Evolutionary conservation across 352 stramenopile genomes (phyloP).

Genomic region (Globisporangium lucens): DNA sequence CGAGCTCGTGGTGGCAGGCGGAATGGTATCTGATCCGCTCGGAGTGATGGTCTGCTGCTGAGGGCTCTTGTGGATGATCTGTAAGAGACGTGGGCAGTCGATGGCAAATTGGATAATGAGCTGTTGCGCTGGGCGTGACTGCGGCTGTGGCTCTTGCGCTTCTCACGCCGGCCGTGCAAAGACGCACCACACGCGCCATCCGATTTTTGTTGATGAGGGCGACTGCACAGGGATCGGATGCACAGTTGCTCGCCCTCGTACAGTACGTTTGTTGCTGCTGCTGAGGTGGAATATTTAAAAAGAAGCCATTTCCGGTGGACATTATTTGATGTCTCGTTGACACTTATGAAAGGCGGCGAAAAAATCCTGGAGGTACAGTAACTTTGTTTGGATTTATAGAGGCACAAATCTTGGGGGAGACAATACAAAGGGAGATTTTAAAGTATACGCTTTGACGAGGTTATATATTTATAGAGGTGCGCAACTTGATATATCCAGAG

Average conservation of each 20-base stretch:
- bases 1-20: not conserved
- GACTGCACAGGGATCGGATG: not conserved
- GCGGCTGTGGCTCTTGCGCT: not conserved
- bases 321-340: constrained; percentile 6
- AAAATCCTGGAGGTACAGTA: not conserved
- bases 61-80: not conserved
- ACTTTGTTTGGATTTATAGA: not conserved
- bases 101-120: constrained; percentile 12
- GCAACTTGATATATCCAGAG: not conserved
- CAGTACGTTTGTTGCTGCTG: not conserved
- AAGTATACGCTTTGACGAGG: not conserved
- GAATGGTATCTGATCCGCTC: constrained; percentile 7
- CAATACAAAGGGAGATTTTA: not conserved
- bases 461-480: not conserved
- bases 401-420: not conserved
- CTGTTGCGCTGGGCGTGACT: not conserved
- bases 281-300: not conserved
- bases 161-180: not conserved
- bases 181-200: not conserved
- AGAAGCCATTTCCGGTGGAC: not conserved
- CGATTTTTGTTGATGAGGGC: not conserved
- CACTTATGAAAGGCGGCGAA: not conserved
- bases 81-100: not conserved
- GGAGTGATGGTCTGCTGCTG: constrained; percentile 7
- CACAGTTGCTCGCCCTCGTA: not conserved